Percentiles rank a stretch among this genome's conserved stretches.
These are phyloP conservation scores for Lolium perenne DNA, from an alignment of 176 grass and related monocot species.

Conservation along the genomic window DNA sequence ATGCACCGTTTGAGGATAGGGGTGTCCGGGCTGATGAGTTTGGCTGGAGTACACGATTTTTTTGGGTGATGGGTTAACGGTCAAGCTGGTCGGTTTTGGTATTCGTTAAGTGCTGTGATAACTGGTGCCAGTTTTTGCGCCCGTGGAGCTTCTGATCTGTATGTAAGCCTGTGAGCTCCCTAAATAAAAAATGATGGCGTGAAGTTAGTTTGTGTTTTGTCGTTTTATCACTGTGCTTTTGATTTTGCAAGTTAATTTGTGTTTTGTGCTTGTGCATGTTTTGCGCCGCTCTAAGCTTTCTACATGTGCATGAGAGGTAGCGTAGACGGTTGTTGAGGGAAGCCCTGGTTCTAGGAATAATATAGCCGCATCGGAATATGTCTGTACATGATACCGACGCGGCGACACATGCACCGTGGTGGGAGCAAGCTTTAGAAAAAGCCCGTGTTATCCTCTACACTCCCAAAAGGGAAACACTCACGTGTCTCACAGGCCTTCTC, in stretches of 20 bases:
- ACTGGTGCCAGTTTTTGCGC: no score
- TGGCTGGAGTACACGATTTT: no score
- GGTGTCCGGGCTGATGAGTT: neutral
- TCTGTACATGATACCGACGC: neutral
- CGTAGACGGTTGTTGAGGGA: neutral
- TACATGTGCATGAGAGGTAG: neutral
- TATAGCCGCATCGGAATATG: neutral
- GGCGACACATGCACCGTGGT: neutral
- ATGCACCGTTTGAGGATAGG: neutral
- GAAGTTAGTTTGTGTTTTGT: no score
- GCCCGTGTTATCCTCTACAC: neutral
- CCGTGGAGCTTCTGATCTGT: no score
- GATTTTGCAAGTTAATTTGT: no score
- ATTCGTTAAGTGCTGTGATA: no score
- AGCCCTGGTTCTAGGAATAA: neutral
- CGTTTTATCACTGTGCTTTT: no score
- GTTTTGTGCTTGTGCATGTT: neutral
- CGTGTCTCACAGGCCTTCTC: slow-evolving; percentile 5
- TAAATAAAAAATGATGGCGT: no score
- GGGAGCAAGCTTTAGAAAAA: slow-evolving; percentile 12
- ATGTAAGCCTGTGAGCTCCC: no score
- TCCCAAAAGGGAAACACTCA: neutral
- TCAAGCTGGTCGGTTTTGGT: no score
- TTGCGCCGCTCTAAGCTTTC: neutral
- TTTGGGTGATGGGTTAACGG: no score